phyloP scores from a whole-genome alignment of 371 early-diverging fungal species.

The Blakeslea trispora region DNA sequence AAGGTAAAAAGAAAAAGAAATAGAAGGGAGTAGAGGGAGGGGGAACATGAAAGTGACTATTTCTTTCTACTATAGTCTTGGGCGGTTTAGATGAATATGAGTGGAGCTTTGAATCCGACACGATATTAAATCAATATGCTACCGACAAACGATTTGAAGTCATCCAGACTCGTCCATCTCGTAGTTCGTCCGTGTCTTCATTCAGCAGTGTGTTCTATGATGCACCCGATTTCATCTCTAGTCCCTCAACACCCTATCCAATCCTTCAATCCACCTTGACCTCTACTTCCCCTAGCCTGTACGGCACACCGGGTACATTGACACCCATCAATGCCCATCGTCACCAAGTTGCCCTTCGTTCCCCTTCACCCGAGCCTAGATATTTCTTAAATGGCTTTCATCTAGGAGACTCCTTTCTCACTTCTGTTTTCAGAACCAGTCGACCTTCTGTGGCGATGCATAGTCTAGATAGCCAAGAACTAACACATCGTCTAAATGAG shows the following conservation, averaged over 20 bases:
- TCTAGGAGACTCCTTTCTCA: constrained; percentile 43
- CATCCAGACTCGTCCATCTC: constrained; percentile 8
- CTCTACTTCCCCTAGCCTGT: constrained; percentile 24
- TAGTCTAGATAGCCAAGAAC: constrained; percentile 16
- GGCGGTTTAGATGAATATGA: constrained; percentile 43
- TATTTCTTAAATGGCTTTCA: constrained; percentile 39
- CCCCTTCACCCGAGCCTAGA: constrained; percentile 17
- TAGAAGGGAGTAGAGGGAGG: too few relatives aligned
- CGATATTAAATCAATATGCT: constrained; percentile 39
- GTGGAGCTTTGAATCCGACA: constrained; percentile 44
- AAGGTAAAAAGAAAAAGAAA: constrained; percentile 23
- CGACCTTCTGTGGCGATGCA: background rate
- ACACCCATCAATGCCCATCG: constrained; percentile 24
- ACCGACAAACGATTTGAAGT: constrained; percentile 16
- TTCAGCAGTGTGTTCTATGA: constrained; percentile 37
- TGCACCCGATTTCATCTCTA: constrained; percentile 24
- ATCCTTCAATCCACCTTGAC: constrained; percentile 10
- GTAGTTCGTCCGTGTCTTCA: constrained; percentile 27
- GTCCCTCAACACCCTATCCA: background rate
- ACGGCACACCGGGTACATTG: constrained; percentile 32
- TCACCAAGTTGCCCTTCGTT: constrained; percentile 10
- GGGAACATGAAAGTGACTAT: too few relatives aligned
- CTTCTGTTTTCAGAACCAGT: constrained; percentile 29
- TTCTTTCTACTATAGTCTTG: constrained; percentile 38
- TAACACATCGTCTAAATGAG: constrained; percentile 18